Evolutionary conservation across 495 filamentous ascomycete genomes (phyloP).

Genomic region (Tirmania nivea): DNA sequence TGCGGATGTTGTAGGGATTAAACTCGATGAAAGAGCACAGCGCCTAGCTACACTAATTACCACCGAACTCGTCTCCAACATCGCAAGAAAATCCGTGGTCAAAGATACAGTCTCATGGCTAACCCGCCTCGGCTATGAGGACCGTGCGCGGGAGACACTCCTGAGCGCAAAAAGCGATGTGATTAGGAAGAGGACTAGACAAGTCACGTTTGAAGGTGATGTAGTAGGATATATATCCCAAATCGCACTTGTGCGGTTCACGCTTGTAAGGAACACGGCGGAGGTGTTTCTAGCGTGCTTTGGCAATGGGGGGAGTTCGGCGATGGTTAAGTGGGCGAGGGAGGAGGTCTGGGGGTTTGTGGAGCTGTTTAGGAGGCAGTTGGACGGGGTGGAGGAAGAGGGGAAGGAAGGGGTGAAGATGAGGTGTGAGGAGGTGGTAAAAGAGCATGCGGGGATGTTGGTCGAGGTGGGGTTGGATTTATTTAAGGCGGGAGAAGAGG

Average conservation of each 20-base stretch:
- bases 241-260: conserved; percentile 92
- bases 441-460: conserved; percentile 56
- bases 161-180: conserved; percentile 52
- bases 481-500: neutral
- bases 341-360: conserved; percentile 83
- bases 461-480: conserved; percentile 82
- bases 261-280: conserved; percentile 75
- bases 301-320: conserved; percentile 62
- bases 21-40: conserved; percentile 66
- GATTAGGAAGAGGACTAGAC: conserved; percentile 64
- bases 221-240: conserved; percentile 82
- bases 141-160: conserved; percentile 69
- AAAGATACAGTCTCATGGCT: conserved; percentile 59
- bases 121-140: conserved; percentile 65
- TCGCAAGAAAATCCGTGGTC: conserved; percentile 43
- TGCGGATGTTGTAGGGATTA: conserved; percentile 69
- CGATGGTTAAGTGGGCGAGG: conserved; percentile 91
- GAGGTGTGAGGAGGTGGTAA: conserved; percentile 64
- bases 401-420: conserved; percentile 43
- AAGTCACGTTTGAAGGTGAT: conserved; percentile 85
- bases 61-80: conserved; percentile 50
- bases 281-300: conserved; percentile 77
- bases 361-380: conserved; percentile 51
- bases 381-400: conserved; percentile 53
- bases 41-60: conserved; percentile 55